Evolutionary conservation across 129 eudicot genomes (phyloP).

Genomic region (Oenanthe sinensis): DNA sequence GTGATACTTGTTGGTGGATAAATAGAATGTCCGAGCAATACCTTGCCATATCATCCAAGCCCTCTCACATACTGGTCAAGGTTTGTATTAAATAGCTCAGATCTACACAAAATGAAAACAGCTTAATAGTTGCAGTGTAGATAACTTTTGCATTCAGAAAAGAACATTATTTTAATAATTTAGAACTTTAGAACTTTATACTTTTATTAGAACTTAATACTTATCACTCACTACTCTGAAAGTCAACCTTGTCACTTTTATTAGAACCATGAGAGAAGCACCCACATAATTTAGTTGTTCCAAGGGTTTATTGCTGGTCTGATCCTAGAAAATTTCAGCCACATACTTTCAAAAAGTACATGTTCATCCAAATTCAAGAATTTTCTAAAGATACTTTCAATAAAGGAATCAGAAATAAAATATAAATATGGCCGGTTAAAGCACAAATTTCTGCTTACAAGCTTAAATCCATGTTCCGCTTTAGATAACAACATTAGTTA

Average conservation of each 20-base stretch:
- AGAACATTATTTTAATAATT: not conserved
- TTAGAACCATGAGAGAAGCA: not conserved
- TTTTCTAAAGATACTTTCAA: not conserved
- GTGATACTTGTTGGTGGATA: not conserved
- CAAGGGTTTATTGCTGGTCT: not conserved
- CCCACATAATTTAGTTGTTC: not conserved
- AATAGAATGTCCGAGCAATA: not conserved
- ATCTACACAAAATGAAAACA: slow-evolving; percentile 34
- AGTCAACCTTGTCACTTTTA: not conserved
- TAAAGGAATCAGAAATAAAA: not conserved
- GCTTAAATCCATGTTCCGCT: not conserved
- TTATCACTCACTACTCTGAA: not conserved
- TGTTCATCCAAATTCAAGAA: not conserved
- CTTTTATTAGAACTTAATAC: too few relatives aligned
- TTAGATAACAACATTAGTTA: not conserved
- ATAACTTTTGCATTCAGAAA: not conserved
- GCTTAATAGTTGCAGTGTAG: not conserved
- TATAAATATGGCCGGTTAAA: not conserved
- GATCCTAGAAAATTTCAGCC: not conserved
- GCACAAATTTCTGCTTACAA: not conserved
- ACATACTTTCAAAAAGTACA: not conserved
- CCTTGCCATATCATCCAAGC: slow-evolving; percentile 43
- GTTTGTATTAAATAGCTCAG: slow-evolving; percentile 56
- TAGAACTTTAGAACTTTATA: too few relatives aligned
- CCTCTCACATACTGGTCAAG: slow-evolving; percentile 87